A percentile compares a stretch with the other conserved stretches of the same genome.
phyloP scores from a whole-genome alignment of 208 protist species.

The Crithidia acanthocephali region DNA sequence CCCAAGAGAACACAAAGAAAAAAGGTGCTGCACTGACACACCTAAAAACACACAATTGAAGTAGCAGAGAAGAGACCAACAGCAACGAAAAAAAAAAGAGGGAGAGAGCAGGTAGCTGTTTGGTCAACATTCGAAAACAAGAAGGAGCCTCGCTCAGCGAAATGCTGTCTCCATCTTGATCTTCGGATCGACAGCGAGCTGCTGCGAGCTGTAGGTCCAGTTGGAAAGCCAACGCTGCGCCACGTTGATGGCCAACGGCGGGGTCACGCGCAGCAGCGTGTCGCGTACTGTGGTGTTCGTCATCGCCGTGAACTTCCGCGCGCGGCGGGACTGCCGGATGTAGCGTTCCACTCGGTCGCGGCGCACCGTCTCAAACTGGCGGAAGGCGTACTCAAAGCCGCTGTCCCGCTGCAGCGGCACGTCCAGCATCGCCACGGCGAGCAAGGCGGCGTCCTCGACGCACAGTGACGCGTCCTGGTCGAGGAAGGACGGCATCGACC shows the following conservation, averaged over 20 bases:
- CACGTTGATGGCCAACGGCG: constrained; percentile 45
- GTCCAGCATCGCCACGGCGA: constrained; percentile 80
- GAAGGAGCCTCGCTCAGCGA: constrained; percentile 22
- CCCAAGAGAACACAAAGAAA: too few relatives aligned
- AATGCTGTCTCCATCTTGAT: constrained; percentile 87
- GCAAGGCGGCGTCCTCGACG: constrained; percentile 88
- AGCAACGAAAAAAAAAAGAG: neutral
- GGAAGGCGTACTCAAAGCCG: constrained; percentile 88
- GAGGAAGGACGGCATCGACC: constrained; percentile 83
- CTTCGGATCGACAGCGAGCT: constrained; percentile 84
- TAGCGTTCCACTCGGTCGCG: constrained; percentile 88
- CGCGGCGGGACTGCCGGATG: constrained; percentile 85
- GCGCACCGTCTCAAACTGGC: constrained; percentile 81
- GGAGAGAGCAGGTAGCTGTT: too few relatives aligned
- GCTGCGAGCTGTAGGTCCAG: constrained; percentile 88
- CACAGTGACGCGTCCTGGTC: constrained; percentile 87
- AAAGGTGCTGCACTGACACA: too few relatives aligned
- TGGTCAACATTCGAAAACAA: too few relatives aligned
- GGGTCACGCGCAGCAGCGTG: constrained; percentile 45
- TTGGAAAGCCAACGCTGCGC: constrained; percentile 81
- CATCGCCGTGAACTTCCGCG: constrained; percentile 64
- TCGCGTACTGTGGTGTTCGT: constrained; percentile 55
- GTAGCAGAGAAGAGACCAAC: too few relatives aligned
- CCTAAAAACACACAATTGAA: too few relatives aligned
- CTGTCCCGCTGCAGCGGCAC: constrained; percentile 77